A percentile compares a stretch with the other conserved stretches of the same genome.
These are phyloP conservation scores for Fagus sylvatica DNA, from an alignment of 306 rosid species.

Conservation along the genomic window DNA sequence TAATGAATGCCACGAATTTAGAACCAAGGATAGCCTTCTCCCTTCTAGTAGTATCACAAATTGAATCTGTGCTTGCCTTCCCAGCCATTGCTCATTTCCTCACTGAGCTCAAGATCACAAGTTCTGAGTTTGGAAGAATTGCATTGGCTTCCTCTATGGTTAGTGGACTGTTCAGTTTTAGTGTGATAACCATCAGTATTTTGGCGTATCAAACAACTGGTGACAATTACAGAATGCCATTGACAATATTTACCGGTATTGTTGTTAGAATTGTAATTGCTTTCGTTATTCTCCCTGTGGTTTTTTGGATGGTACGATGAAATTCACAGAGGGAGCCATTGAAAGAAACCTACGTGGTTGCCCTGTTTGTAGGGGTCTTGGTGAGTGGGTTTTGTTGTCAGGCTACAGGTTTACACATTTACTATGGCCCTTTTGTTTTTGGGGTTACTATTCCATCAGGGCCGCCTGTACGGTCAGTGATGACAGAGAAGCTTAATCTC, in stretches of 20 bases:
- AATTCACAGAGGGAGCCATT: slow-evolving; percentile 23
- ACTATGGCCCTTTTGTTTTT: slow-evolving; percentile 34
- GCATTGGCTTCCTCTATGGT: slow-evolving; percentile 32
- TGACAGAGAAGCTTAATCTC: slow-evolving; percentile 29
- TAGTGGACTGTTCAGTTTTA: slow-evolving; percentile 1
- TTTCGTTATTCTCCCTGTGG: slow-evolving; percentile 9
- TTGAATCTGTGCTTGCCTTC: slow-evolving; percentile 17
- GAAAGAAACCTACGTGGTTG: slow-evolving; percentile 9
- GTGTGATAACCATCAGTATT: not conserved
- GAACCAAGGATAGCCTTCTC: not conserved
- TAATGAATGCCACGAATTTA: not conserved
- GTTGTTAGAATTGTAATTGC: not conserved
- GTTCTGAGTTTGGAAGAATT: slow-evolving; percentile 33
- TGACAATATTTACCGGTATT: not conserved
- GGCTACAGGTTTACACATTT: slow-evolving; percentile 24
- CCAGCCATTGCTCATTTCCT: slow-evolving; percentile 30
- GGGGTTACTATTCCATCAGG: slow-evolving; percentile 35
- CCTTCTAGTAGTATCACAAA: slow-evolving; percentile 7
- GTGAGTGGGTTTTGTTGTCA: slow-evolving; percentile 25
- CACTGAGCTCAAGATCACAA: slow-evolving; percentile 31
- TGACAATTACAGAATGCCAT: not conserved
- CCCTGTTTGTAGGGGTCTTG: slow-evolving; percentile 21
- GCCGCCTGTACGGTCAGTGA: slow-evolving; percentile 31
- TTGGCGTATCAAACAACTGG: not conserved
- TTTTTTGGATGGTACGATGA: slow-evolving; percentile 26